Evolutionary conservation across 2,329 filamentous ascomycete genomes (phyloP), one percentile per base, ranked within the genome.

Genomic region (Arthrinium phaeospermum): DNA sequence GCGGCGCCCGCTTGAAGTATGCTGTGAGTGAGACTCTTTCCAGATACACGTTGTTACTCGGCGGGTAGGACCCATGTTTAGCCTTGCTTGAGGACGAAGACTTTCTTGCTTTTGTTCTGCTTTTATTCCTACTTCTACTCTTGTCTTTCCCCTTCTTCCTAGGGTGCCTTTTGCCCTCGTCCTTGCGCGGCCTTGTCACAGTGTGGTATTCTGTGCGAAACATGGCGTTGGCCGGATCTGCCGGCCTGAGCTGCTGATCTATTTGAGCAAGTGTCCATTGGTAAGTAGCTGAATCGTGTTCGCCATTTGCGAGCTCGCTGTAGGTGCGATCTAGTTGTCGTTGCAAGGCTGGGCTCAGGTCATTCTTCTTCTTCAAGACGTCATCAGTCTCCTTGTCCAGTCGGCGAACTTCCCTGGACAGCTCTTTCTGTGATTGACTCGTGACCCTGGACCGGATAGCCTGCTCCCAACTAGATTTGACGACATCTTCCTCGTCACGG

Each of bases 1-100:
- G 79, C 1, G 85, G 85, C 3, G 78, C 78, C 12, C 83, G 80
- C 74, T 83, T 85, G 75, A 86, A 88, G 76, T 86, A 88, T 14
- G 82, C 83, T 1, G 81, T 86, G 57, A 88, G 78, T 13, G 83
- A 83, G 12, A 82, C 74, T 13, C 82, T 81, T 74, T 87, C 83
- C 19, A 76, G 77, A n/a, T 75, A 77, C 68, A 71, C 79, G 74
- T 78, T 82, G 75, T 79, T 82, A 5, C 27, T 13, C n/a, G 27
- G 53, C 16, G n/a, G 30, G 10, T 69, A 30, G 10, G 71, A 45
- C n/a, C 61, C 16, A 47, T 27, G 47, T 22, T 68, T 72, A 34
- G 37, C 67, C 45, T 71, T 79, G 75, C 67, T 74, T 75, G 8
- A 64, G 12, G 45, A 51, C 2, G 68, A 71, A 67, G 46, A 49